Evolutionary conservation across 2,329 filamentous ascomycete genomes (phyloP).

Genomic region (Aspergillus sp.): DNA sequence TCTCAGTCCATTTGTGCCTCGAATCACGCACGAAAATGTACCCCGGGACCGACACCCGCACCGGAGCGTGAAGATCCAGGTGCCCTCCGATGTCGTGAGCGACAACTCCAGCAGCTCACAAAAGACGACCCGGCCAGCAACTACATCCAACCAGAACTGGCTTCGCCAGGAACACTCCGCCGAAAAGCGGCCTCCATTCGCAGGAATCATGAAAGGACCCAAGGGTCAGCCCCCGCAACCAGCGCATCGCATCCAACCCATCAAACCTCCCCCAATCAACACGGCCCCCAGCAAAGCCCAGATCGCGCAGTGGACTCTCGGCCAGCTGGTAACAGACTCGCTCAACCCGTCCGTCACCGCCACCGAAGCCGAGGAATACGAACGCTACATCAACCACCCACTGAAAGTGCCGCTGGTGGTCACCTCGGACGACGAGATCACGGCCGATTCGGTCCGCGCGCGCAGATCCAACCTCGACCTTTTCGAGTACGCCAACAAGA

Average conservation of each 20-base stretch:
- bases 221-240: constrained; percentile 19
- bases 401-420: constrained; percentile 68
- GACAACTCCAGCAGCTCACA: constrained; percentile 31
- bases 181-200: constrained; percentile 23
- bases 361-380: constrained; percentile 75
- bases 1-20: constrained; percentile 77
- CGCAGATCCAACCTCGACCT: constrained; percentile 53
- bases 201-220: constrained; percentile 51
- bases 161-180: constrained; percentile 24
- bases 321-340: constrained; percentile 74
- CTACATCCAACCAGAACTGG: constrained; percentile 18
- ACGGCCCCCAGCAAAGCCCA: constrained; percentile 69
- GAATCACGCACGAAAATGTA: constrained; percentile 49
- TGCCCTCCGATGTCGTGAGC: constrained; percentile 43
- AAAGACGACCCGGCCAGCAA: constrained; percentile 7
- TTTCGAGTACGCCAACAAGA: constrained; percentile 67
- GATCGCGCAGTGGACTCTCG: constrained; percentile 73
- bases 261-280: constrained; percentile 37
- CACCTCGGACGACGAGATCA: constrained; percentile 33
- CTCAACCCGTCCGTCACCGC: constrained; percentile 72
- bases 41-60: constrained; percentile 45
- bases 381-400: constrained; percentile 79
- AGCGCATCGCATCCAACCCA: constrained; percentile 11
- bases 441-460: constrained; percentile 25
- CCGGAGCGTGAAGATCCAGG: constrained; percentile 57